Base-by-base conservation (phyloP, 768 basidiomycete species). In the Lactarius vividus region DNA sequence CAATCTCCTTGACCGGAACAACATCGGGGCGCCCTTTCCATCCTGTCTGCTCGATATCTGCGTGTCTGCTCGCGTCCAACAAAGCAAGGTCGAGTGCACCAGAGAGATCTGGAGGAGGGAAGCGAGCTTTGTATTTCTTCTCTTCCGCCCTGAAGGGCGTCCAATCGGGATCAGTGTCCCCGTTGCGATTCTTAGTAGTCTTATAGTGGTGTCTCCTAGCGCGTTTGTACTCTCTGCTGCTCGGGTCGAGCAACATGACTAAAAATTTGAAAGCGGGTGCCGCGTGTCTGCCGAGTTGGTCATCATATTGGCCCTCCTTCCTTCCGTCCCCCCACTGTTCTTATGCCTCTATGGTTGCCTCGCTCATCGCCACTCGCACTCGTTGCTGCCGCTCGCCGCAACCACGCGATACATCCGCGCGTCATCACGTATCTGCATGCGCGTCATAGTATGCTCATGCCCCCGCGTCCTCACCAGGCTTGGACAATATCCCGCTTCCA, bases 341-440 rank as follows among this genome's bases (percentile, higher is more conserved):
- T 63, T 59, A 92, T 92, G 90, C 90, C 88, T 76, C 55, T 92
- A 84, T 90, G 88, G 88, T 79, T 91, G 44, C 88, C 88, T 62
- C 85, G 87, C 68, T 75, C 82, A 15, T 74, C 82, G 33, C 77
- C 79, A 56, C 73, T 82, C 68, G 82, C 69, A 71, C 79, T 65
- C 82, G 82, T 71, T 75, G 77, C 62, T 74, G 61, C 71, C 15
- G 68, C 69, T 62, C 73, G 71, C 56, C 71, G 69, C 60, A 62
- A 67, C 39, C 62, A 71, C 57, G 63, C 62, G 29, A 57, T 63
- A 13, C 71, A 63, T 62, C 64, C 67, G 29, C 71, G 67, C 39
- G 35, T 71, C 26, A 46, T 71, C 59, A 37, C 61, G 28, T 62
- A 63, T 54, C 49, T 40, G 33, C 56, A 56, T 33, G 58, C 57